Evolutionary conservation across 768 basidiomycete genomes (phyloP).

Genomic region (Astraeus odoratus): DNA sequence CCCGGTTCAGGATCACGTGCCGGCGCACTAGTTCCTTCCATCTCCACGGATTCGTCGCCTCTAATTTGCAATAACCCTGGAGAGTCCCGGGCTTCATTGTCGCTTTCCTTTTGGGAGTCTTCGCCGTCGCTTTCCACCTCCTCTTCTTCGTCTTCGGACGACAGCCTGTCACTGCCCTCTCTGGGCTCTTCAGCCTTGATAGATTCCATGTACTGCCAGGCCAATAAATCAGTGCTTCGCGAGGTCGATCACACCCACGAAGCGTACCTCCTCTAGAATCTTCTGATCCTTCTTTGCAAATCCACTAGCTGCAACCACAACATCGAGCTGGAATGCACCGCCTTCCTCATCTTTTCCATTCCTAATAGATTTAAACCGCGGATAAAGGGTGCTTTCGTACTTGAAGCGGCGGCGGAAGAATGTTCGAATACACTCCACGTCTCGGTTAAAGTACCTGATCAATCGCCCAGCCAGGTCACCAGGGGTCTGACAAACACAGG

Average conservation of each 20-base stretch:
- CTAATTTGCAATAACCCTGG: constrained; percentile 11
- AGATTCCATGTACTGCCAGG: constrained; percentile 59
- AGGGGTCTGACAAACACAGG: constrained; percentile 8
- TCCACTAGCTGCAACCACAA: constrained; percentile 91
- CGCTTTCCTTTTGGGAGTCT: background rate
- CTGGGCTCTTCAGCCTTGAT: constrained; percentile 32
- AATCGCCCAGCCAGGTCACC: constrained; percentile 6
- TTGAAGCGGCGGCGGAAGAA: constrained; percentile 90
- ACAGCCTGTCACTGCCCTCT: constrained; percentile 16
- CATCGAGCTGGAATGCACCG: constrained; percentile 71
- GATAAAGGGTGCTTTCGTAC: constrained; percentile 88
- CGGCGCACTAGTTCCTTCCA: background rate
- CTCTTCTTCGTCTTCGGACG: constrained; percentile 30
- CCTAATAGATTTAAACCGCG: constrained; percentile 56
- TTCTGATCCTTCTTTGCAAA: constrained; percentile 82
- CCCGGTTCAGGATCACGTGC: background rate
- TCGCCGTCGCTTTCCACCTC: constrained; percentile 24
- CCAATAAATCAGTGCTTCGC: constrained; percentile 15
- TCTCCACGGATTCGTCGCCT: background rate
- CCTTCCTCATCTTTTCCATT: constrained; percentile 30
- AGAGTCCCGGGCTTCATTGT: constrained; percentile 16
- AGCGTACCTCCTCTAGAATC: constrained; percentile 72
- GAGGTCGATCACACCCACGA: constrained; percentile 13
- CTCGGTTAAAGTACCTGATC: constrained; percentile 94
- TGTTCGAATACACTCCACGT: constrained; percentile 91